phyloP scores from a whole-genome alignment of 2,329 filamentous ascomycete species.

The Aspergillus hiratsukae region DNA sequence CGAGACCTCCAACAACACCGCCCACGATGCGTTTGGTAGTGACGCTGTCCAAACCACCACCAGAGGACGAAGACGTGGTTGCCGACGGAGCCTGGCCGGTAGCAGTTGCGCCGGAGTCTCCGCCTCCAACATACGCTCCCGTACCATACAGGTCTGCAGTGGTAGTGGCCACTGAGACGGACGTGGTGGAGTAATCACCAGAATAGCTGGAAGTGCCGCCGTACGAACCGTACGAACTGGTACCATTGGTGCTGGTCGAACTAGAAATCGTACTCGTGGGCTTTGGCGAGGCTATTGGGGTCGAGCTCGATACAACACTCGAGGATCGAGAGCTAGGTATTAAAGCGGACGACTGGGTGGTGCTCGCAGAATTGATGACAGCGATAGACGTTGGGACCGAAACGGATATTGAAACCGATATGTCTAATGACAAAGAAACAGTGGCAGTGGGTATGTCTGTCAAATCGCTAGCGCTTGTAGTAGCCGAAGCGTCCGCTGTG shows the following conservation, averaged over 20 bases:
- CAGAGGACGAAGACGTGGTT: slow-evolving; percentile 7
- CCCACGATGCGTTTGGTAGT: slow-evolving; percentile 53
- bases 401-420: background rate
- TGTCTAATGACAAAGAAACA: background rate
- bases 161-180: slow-evolving; percentile 1
- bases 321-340: background rate
- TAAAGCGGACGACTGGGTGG: background rate
- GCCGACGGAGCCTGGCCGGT: slow-evolving; percentile 4
- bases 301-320: slow-evolving; percentile 1
- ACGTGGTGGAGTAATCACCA: slow-evolving; percentile 2
- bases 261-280: background rate
- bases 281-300: background rate
- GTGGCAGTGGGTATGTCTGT: slow-evolving; percentile 1
- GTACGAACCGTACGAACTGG: slow-evolving; percentile 1
- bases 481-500: slow-evolving; percentile 7
- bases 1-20: slow-evolving; percentile 59
- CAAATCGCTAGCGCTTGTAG: slow-evolving; percentile 1
- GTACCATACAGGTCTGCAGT: background rate
- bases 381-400: background rate
- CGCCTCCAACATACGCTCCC: slow-evolving; percentile 4
- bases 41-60: slow-evolving; percentile 17
- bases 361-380: slow-evolving; percentile 1
- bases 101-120: slow-evolving; percentile 9
- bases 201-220: background rate
- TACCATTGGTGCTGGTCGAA: background rate